Evolutionary conservation across 2,329 filamentous ascomycete species (phyloP), one percentile per base, ranked within the genome.

Genomic region (Penicillium sclerotiorum): DNA sequence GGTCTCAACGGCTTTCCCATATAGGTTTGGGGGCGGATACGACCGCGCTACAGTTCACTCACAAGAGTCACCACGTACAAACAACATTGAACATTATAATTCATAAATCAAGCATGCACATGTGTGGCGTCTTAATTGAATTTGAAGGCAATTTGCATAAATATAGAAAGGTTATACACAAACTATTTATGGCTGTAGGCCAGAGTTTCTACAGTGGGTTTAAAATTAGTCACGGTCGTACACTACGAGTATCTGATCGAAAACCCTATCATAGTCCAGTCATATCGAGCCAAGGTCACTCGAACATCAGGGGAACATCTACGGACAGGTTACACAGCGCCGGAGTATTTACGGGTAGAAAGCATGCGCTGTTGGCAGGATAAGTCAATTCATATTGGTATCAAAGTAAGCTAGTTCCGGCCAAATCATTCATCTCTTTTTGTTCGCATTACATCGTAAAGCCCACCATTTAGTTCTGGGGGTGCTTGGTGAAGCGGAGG

Each of bases 401-500:
- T 60, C 51, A 58, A 47, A 53, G 27, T 49, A 35, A 46, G 50
- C 30, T 47, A 39, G 37, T 45, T 33, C 47, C 39, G 41, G 42
- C 47, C 21, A 48, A 45, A 53, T 18, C 13, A 28, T 39, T 40
- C 42, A 32, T 33, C 36, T 49, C 30, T 37, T 41, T 38, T 32
- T 47, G 53, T 33, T 56, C 46, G 36, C 41, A 45, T 60, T 55
- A 56, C 18, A 43, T 58, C 47, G 38, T 58, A 40, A 39, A 39
- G 13, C n/a, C 41, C 35, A 17, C 20, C 45, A 49, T 62, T 59
- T 68, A 69, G 59, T 70, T 62, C 58, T 68, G 63, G 50, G 73
- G 57, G 47, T 52, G 46, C 58, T 64, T 67, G 49, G 61, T 64
- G 59, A 66, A 68, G 23, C 65, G 60, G 33, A 68, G 58, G 59